phyloP scores from a whole-genome alignment of 2,329 filamentous ascomycete species.

The Talaromyces sp. region DNA sequence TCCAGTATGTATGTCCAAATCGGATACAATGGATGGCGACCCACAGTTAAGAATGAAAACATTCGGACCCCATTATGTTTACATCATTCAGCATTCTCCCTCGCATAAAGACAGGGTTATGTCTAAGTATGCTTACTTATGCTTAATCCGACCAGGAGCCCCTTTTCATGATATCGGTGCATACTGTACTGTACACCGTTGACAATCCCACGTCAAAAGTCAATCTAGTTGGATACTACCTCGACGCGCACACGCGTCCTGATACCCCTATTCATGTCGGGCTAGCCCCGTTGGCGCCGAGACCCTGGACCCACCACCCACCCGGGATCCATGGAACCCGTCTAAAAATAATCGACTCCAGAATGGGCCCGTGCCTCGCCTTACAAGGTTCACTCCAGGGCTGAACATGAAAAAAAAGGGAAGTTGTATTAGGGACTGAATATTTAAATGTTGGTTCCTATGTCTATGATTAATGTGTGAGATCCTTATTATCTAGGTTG shows the following conservation, averaged over 20 bases:
- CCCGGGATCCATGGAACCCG: conserved; percentile 5
- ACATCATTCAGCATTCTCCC: conserved; percentile 2
- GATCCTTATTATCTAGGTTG: no score
- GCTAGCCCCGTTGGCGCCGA: conserved; percentile 10
- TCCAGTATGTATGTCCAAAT: no score
- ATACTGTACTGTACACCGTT: no score
- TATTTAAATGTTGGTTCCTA: no score
- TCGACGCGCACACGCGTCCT: not conserved
- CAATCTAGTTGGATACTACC: not conserved
- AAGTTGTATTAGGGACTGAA: no score
- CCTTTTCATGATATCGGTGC: no score
- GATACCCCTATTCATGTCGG: conserved; percentile 1
- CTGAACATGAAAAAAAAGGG: not conserved
- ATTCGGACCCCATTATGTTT: not conserved
- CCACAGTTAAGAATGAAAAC: no score
- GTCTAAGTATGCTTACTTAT: not conserved
- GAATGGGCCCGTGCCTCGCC: conserved; percentile 8
- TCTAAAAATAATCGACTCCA: conserved; percentile 16
- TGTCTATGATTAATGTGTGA: no score
- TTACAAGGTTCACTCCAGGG: not conserved
- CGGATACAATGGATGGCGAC: no score
- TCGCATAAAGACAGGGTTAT: not conserved
- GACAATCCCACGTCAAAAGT: no score
- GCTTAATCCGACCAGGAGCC: not conserved
- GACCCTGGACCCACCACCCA: conserved; percentile 25